Conservation (phyloP, 192 early-diverging fungal genomes). For the Coemansia sp. region DNA sequence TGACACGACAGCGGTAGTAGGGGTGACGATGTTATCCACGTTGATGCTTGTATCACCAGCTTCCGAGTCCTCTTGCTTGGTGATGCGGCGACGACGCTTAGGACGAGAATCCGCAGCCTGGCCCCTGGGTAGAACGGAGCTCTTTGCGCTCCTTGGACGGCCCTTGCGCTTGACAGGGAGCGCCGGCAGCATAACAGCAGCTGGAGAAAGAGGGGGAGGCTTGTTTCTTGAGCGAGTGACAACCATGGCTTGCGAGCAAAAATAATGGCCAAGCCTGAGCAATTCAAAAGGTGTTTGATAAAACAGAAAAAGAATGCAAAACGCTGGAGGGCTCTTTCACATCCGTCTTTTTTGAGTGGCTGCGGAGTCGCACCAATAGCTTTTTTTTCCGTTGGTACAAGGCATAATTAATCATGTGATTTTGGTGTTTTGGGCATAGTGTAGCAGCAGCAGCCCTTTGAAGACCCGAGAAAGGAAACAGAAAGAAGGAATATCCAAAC, state of each 20-base stretch:
- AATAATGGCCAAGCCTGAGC: neutral
- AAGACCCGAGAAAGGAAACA: too few species aligned
- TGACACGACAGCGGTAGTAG: neutral
- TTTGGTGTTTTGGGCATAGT: too few species aligned
- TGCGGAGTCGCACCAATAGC: too few species aligned
- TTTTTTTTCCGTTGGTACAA: too few species aligned
- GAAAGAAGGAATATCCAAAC: too few species aligned
- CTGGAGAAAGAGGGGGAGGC: neutral
- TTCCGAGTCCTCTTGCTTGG: neutral
- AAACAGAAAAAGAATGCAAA: too few species aligned
- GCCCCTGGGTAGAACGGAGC: neutral
- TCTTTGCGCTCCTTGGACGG: neutral
- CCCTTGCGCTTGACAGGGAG: neutral
- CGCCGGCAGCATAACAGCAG: neutral
- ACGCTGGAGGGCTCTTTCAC: neutral
- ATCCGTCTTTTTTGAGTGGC: neutral
- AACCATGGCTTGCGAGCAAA: neutral
- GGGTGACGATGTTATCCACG: neutral
- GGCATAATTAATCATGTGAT: too few species aligned
- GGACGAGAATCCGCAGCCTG: neutral
- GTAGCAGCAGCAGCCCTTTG: too few species aligned
- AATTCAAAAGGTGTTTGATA: neutral
- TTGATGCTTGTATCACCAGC: neutral
- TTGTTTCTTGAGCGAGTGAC: conserved; percentile 7
- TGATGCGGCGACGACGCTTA: neutral